Conservation (phyloP, 2,329 filamentous ascomycete genomes). For the Cladorrhinum sp. region DNA sequence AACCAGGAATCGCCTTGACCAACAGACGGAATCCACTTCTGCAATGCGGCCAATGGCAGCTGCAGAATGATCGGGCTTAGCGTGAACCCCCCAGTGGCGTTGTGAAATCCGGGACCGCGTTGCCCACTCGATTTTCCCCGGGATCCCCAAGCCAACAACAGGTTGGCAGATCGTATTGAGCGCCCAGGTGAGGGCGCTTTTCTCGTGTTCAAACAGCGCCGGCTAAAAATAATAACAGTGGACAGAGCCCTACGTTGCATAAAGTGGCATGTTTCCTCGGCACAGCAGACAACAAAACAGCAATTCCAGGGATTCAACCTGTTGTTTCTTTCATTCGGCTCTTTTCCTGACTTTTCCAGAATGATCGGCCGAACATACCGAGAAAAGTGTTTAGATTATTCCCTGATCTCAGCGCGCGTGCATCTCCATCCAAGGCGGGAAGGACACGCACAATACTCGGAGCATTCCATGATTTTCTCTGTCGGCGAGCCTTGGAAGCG, state of each 20-base stretch:
- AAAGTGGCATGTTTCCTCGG: neutral
- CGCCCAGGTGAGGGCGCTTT: neutral
- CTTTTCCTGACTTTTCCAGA: neutral
- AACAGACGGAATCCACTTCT: slow-evolving; percentile 13
- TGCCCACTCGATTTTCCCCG: slow-evolving; percentile 11
- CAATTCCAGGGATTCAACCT: neutral
- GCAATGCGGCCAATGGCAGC: slow-evolving; percentile 21
- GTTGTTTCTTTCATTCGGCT: neutral
- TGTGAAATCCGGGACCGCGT: slow-evolving; percentile 13
- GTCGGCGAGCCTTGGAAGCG: neutral
- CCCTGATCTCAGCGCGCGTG: neutral
- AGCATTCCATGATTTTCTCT: neutral
- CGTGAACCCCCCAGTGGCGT: slow-evolving; percentile 15
- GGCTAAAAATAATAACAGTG: neutral
- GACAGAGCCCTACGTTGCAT: neutral
- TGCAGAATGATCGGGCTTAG: slow-evolving; percentile 13
- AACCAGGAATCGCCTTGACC: slow-evolving; percentile 14
- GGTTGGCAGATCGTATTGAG: slow-evolving; percentile 13
- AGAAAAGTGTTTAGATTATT: neutral
- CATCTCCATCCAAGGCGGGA: neutral
- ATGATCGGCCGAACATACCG: neutral
- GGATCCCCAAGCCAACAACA: slow-evolving; percentile 15
- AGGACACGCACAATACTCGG: too few relatives aligned
- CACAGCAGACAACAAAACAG: neutral
- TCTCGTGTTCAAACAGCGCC: neutral